Evolutionary conservation across 495 filamentous ascomycete genomes (phyloP).

Genomic region (Rhypophila decipiens): DNA sequence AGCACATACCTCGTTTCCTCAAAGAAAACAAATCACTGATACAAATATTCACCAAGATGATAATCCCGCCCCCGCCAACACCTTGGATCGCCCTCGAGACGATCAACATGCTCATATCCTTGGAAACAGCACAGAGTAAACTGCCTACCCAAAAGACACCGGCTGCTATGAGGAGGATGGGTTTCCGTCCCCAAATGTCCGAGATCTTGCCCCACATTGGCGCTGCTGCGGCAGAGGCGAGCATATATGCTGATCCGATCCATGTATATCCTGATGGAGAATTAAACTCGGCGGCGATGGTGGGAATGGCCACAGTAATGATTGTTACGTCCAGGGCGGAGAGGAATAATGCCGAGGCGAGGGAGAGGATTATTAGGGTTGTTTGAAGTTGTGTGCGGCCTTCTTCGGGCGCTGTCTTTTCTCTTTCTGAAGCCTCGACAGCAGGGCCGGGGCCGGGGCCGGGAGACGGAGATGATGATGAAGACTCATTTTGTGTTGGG

Average conservation of each 20-base stretch:
- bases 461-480: not conserved
- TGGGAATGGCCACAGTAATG: slow-evolving; percentile 39
- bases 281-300: slow-evolving; percentile 57
- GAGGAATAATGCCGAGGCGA: slow-evolving; percentile 48
- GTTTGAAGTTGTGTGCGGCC: slow-evolving; percentile 30
- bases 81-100: slow-evolving; percentile 74
- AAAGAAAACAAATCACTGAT: slow-evolving; percentile 78
- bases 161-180: slow-evolving; percentile 66
- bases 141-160: slow-evolving; percentile 70
- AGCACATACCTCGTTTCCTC: slow-evolving; percentile 45
- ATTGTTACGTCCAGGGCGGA: slow-evolving; percentile 43
- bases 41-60: slow-evolving; percentile 73
- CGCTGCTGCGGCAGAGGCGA: slow-evolving; percentile 61
- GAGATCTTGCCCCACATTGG: slow-evolving; percentile 78
- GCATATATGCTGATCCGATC: slow-evolving; percentile 66
- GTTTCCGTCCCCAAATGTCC: slow-evolving; percentile 84
- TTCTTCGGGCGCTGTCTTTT: slow-evolving; percentile 25
- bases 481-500: no score
- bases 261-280: slow-evolving; percentile 66
- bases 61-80: slow-evolving; percentile 73
- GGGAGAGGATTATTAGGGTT: slow-evolving; percentile 31
- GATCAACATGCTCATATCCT: slow-evolving; percentile 67
- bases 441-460: not conserved
- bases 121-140: slow-evolving; percentile 61
- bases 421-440: no score